Evolutionary conservation across 2,329 filamentous ascomycete genomes (phyloP).

Genomic region (Aspergillus hortae): DNA sequence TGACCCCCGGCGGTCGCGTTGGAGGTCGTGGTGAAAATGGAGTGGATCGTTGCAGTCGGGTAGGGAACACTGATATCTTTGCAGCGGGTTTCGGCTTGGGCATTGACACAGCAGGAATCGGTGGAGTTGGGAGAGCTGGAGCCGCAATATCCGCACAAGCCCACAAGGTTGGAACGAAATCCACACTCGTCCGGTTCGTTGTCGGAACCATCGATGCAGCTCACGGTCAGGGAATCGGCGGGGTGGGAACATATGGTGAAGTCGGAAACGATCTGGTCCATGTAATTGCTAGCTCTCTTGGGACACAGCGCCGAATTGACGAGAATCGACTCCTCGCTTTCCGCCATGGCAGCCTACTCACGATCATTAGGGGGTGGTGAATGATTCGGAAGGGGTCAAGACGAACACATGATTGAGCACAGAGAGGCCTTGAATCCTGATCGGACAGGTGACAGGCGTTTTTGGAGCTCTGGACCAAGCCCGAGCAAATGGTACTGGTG

Average conservation of each 20-base stretch:
- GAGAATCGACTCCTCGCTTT: slow-evolving; percentile 81
- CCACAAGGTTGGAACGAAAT: slow-evolving; percentile 65
- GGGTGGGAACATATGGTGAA: slow-evolving; percentile 87
- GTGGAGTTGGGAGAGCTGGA: slow-evolving; percentile 84
- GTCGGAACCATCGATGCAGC: slow-evolving; percentile 69
- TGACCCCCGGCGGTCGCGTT: slow-evolving; percentile 43
- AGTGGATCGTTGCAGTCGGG: slow-evolving; percentile 56
- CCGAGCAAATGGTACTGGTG: slow-evolving; percentile 86
- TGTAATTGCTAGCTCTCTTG: slow-evolving; percentile 61
- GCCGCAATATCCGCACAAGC: slow-evolving; percentile 83
- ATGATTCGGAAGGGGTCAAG: slow-evolving; percentile 1
- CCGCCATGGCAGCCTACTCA: slow-evolving; percentile 71
- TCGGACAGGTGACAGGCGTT: slow-evolving; percentile 62
- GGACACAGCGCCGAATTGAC: slow-evolving; percentile 71
- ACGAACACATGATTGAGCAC: slow-evolving; percentile 82
- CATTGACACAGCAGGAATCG: slow-evolving; percentile 88
- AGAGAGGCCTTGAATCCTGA: slow-evolving; percentile 69
- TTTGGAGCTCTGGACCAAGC: slow-evolving; percentile 86
- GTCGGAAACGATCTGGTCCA: slow-evolving; percentile 80
- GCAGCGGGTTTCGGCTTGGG: slow-evolving; percentile 71
- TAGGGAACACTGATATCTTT: slow-evolving; percentile 72
- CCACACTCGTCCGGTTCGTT: slow-evolving; percentile 91
- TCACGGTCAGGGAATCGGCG: slow-evolving; percentile 68
- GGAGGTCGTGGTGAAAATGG: slow-evolving; percentile 64
- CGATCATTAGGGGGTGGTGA: slow-evolving; percentile 10